A percentile compares a stretch with the other conserved stretches of the same genome.
phyloP scores from a whole-genome alignment of 345 rosid species.

The Aquilaria malaccensis region DNA sequence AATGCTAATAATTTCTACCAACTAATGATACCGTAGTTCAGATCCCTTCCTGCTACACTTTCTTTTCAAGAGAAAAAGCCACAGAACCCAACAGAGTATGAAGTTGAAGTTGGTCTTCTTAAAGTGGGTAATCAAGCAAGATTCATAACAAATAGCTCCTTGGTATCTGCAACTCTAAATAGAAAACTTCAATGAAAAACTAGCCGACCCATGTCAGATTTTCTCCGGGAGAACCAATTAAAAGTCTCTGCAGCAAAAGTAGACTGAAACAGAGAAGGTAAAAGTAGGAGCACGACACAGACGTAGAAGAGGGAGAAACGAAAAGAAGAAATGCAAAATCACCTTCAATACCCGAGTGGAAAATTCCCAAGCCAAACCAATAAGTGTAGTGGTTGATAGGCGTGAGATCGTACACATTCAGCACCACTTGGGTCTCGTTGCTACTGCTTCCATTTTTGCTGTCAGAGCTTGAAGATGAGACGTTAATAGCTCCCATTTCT shows the following conservation, averaged over 20 bases:
- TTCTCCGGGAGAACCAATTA: background rate
- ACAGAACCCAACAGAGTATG: too few species aligned
- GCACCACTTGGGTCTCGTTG: constrained; percentile 35
- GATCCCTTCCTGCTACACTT: too few species aligned
- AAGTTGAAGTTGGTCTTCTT: too few species aligned
- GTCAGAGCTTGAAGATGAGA: constrained; percentile 24
- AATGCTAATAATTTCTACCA: too few species aligned
- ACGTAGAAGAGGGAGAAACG: background rate
- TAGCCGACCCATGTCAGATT: background rate
- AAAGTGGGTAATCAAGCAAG: too few species aligned
- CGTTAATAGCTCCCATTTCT: constrained; percentile 32
- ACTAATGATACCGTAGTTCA: too few species aligned
- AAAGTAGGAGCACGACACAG: background rate
- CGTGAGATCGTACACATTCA: constrained; percentile 86
- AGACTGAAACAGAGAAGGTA: background rate
- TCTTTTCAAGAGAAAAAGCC: too few species aligned
- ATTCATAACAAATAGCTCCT: too few species aligned
- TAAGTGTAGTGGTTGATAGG: constrained; percentile 66
- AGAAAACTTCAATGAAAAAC: background rate
- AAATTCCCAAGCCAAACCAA: constrained; percentile 90
- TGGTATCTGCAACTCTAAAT: too few species aligned
- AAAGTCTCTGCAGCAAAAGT: background rate
- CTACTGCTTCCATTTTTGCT: constrained; percentile 9
- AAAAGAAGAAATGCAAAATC: background rate
- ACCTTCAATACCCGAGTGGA: constrained; percentile 97